phyloP scores from a whole-genome alignment of 75 land plant species.

The Isoetes taiwanensis region DNA sequence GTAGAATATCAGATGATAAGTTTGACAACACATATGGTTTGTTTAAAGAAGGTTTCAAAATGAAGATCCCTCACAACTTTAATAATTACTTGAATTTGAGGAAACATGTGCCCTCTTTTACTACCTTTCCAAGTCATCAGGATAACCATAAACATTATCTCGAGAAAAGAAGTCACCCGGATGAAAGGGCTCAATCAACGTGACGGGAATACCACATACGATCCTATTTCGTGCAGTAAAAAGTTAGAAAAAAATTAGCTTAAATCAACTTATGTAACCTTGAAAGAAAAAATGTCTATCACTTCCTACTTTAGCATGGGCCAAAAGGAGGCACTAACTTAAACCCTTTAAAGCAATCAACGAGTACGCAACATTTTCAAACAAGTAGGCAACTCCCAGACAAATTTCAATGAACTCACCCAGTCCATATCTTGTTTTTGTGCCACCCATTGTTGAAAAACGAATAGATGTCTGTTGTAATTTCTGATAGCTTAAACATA shows the following conservation, averaged over 20 bases:
- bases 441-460: slow-evolving; percentile 45
- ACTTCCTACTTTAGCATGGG: neutral
- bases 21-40: no score
- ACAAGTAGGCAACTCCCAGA: no score
- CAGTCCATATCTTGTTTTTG: slow-evolving; percentile 53
- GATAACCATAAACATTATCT: slow-evolving; percentile 37
- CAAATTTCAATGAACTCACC: no score
- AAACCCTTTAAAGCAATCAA: no score
- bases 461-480: slow-evolving; percentile 39
- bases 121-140: slow-evolving; percentile 65
- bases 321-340: no score
- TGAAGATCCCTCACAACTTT: neutral
- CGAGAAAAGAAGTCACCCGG: slow-evolving; percentile 37
- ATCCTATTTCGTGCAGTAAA: no score
- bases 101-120: slow-evolving; percentile 7
- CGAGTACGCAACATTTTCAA: no score
- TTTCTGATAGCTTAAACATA: slow-evolving; percentile 37
- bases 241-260: no score
- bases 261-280: no score
- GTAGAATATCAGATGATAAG: no score
- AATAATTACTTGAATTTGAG: neutral
- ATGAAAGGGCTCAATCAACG: slow-evolving; percentile 46
- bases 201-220: slow-evolving; percentile 45
- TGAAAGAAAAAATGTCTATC: neutral
- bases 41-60: neutral